phyloP scores from a whole-genome alignment of 2,329 filamentous ascomycete genomes.

The Fusarium sp. region DNA sequence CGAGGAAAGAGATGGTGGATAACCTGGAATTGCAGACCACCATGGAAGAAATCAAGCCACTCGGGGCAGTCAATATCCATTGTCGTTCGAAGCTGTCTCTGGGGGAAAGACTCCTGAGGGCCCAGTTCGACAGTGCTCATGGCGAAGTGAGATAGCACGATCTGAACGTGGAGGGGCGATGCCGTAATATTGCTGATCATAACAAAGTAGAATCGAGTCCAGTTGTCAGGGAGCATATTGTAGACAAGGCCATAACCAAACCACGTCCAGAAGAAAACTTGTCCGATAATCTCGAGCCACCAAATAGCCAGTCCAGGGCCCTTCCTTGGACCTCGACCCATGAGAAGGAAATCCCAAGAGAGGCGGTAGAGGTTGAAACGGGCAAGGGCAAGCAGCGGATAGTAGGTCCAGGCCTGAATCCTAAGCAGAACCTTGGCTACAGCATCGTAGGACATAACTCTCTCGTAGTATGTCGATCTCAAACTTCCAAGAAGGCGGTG shows the following conservation, averaged over 20 bases:
- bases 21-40: conserved; percentile 88
- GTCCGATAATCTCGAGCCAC: conserved; percentile 80
- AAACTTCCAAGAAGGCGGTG: conserved; percentile 81
- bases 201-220: conserved; percentile 77
- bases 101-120: conserved; percentile 84
- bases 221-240: conserved; percentile 74
- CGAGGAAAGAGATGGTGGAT: conserved; percentile 88
- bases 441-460: conserved; percentile 80
- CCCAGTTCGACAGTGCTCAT: conserved; percentile 93
- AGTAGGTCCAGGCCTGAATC: conserved; percentile 86
- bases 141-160: conserved; percentile 90
- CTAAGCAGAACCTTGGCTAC: conserved; percentile 76
- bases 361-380: conserved; percentile 89
- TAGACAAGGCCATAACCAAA: conserved; percentile 88
- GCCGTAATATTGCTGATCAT: conserved; percentile 84
- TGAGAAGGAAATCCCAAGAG: conserved; percentile 81
- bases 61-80: conserved; percentile 92
- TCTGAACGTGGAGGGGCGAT: conserved; percentile 86
- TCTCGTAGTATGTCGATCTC: conserved; percentile 85
- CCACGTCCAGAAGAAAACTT: conserved; percentile 86
- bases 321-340: conserved; percentile 75
- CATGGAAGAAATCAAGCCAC: conserved; percentile 91
- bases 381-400: conserved; percentile 81
- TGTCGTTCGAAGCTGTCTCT: conserved; percentile 90
- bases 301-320: conserved; percentile 86